A percentile compares a stretch with the other conserved stretches of the same genome.
phyloP scores from a whole-genome alignment of 495 filamentous ascomycete species.

The Podospora sp. region DNA sequence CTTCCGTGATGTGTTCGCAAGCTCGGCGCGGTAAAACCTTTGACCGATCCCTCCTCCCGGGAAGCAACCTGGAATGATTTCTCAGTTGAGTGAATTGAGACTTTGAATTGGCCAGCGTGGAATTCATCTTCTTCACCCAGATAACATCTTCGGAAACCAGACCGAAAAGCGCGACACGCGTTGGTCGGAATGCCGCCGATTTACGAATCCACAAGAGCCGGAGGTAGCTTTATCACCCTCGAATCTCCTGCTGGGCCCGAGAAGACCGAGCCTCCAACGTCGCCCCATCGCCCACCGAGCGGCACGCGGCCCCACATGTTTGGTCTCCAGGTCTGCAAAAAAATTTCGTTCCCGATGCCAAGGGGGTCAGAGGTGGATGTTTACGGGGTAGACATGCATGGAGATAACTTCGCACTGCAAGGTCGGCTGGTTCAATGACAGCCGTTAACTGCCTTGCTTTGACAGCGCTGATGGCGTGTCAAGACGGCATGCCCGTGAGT shows the following conservation, averaged over 20 bases:
- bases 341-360: constrained; percentile 35
- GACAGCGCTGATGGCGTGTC: neutral
- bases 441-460: neutral
- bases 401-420: neutral
- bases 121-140: neutral
- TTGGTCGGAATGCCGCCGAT: constrained; percentile 20
- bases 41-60: neutral
- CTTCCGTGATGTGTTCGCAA: too few species aligned
- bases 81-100: too few species aligned
- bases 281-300: constrained; percentile 26
- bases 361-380: constrained; percentile 17
- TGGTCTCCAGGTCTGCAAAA: constrained; percentile 41
- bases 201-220: constrained; percentile 16
- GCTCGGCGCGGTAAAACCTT: too few species aligned
- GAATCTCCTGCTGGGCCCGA: constrained; percentile 40
- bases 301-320: constrained; percentile 29
- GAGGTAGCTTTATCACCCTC: constrained; percentile 42
- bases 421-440: neutral
- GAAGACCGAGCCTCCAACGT: constrained; percentile 6
- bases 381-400: neutral
- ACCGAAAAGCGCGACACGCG: neutral
- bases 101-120: too few species aligned
- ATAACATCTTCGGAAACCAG: neutral
- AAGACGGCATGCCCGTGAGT: constrained; percentile 11
- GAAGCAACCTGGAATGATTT: neutral